Evolutionary conservation across 208 protist species (phyloP).

Genomic region (Acanthamoeba comandoni): DNA sequence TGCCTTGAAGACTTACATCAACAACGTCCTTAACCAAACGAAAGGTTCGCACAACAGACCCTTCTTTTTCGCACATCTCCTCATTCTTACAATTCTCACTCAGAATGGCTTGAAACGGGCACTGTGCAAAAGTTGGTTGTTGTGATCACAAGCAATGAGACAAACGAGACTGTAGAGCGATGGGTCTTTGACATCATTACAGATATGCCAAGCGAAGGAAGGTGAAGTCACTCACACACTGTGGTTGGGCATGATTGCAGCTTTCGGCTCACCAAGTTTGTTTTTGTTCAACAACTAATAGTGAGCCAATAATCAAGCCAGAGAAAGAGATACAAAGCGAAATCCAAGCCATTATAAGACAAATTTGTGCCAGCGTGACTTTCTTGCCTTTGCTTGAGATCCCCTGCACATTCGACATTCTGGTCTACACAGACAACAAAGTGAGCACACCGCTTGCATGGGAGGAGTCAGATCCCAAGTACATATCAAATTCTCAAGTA

Average conservation of each 20-base stretch:
- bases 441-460: conserved; percentile 92
- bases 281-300: conserved; percentile 67
- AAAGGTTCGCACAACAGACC: conserved; percentile 76
- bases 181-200: conserved; percentile 96
- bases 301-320: conserved; percentile 76
- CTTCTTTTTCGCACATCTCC: neutral
- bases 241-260: neutral
- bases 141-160: conserved; percentile 90
- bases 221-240: conserved; percentile 11
- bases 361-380: conserved; percentile 96
- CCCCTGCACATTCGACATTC: conserved; percentile 92
- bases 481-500: conserved; percentile 92
- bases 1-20: conserved; percentile 95
- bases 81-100: neutral
- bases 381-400: conserved; percentile 95
- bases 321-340: conserved; percentile 94
- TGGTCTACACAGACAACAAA: conserved; percentile 93
- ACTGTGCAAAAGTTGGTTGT: conserved; percentile 95
- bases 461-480: conserved; percentile 95
- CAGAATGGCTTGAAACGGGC: conserved; percentile 92
- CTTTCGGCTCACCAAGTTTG: neutral
- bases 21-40: conserved; percentile 94
- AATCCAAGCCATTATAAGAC: conserved; percentile 95
- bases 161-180: conserved; percentile 91
- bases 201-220: conserved; percentile 80